Evolutionary conservation across 495 filamentous ascomycete genomes (phyloP).

Genomic region (Penicillium turbatum): DNA sequence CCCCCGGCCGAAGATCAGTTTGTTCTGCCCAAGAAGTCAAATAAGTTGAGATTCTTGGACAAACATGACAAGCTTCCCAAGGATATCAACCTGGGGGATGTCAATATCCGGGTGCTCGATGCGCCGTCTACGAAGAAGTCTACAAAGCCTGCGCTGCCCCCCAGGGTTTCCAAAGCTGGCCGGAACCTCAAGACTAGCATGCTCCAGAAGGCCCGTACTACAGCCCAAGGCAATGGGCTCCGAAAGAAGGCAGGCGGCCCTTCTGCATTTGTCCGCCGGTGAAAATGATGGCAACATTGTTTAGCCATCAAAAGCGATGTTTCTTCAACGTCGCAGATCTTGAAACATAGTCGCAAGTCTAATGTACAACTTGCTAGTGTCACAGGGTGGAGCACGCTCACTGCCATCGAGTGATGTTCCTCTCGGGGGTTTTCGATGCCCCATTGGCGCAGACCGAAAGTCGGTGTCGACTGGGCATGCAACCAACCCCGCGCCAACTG

Average conservation of each 20-base stretch:
- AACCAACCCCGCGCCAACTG: slow-evolving; percentile 2
- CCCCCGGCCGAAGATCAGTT: slow-evolving; percentile 31
- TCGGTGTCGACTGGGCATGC: slow-evolving; percentile 5
- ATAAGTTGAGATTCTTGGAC: slow-evolving; percentile 50
- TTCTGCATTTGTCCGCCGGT: slow-evolving; percentile 44
- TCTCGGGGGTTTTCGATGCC: not conserved
- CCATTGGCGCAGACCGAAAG: slow-evolving; percentile 7
- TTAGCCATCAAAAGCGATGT: not conserved
- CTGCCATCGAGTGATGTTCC: not conserved
- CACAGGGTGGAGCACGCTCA: not conserved
- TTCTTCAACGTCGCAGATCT: not conserved
- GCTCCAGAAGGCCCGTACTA: slow-evolving; percentile 41
- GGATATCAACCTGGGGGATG: slow-evolving; percentile 49
- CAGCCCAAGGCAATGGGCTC: slow-evolving; percentile 36
- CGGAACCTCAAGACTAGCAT: slow-evolving; percentile 46
- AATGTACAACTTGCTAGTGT: not conserved
- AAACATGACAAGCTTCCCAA: slow-evolving; percentile 49
- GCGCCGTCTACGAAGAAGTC: slow-evolving; percentile 32
- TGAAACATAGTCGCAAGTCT: not conserved
- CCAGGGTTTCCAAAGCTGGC: slow-evolving; percentile 46
- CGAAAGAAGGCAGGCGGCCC: slow-evolving; percentile 35
- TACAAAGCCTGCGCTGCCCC: slow-evolving; percentile 39
- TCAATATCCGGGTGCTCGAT: slow-evolving; percentile 51
- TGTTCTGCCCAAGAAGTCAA: slow-evolving; percentile 31
- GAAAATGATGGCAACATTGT: slow-evolving; percentile 19